phyloP scores from a whole-genome alignment of 495 filamentous ascomycete genomes.

The Neurospora sp. region DNA sequence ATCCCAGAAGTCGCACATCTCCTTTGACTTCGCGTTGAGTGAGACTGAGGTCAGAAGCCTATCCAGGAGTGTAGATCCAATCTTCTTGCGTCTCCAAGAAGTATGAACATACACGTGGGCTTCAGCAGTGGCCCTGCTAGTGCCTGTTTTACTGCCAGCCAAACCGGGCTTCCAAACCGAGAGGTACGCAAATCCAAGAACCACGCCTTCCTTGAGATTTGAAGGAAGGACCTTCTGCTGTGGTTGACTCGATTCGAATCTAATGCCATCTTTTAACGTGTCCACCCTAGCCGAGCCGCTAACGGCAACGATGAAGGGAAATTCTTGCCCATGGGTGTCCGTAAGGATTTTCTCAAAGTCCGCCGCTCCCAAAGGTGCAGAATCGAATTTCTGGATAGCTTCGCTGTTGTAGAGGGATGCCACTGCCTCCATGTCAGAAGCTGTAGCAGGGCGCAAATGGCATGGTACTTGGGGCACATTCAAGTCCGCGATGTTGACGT shows the following conservation, averaged over 20 bases:
- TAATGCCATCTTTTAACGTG: not conserved
- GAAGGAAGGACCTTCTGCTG: not conserved
- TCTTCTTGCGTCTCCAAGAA: conserved; percentile 20
- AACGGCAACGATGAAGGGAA: conserved; percentile 34
- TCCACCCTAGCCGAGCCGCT: conserved; percentile 10
- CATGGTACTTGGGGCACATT: conserved; percentile 17
- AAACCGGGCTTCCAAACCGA: conserved; percentile 18
- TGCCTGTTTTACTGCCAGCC: conserved; percentile 7
- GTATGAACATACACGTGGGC: conserved; percentile 26
- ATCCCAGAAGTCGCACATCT: conserved; percentile 22
- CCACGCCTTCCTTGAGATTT: conserved; percentile 1
- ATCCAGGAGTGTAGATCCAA: conserved; percentile 29
- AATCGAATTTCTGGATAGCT: conserved; percentile 23
- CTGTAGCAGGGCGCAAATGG: conserved; percentile 24
- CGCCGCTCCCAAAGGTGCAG: conserved; percentile 6
- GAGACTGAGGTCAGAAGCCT: conserved; percentile 21
- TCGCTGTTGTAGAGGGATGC: conserved; percentile 29
- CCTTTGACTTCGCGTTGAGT: conserved; percentile 8
- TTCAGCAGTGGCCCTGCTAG: conserved; percentile 16
- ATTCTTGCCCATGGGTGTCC: conserved; percentile 5
- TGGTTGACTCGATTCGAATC: not conserved
- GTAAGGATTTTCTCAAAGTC: conserved; percentile 18
- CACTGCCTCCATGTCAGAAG: conserved; percentile 19
- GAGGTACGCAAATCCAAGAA: conserved; percentile 29
- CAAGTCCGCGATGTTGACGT: not conserved